These are phyloP conservation scores for Lachancea fermentati DNA, from an alignment of 805 yeast genomes.

Conservation along the genomic window DNA sequence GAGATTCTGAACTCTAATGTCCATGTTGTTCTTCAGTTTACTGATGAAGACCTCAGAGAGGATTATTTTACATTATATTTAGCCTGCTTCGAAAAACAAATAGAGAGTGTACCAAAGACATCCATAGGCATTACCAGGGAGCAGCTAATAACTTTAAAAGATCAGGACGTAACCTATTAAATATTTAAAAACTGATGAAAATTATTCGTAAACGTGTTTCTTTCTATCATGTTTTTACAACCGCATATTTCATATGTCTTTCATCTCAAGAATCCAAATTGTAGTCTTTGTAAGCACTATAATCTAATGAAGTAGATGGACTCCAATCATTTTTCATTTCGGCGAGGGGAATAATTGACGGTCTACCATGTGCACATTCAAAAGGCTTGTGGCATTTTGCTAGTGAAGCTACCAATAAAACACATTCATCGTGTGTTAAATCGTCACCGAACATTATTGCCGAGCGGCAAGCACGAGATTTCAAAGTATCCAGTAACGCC, in stretches of 20 bases:
- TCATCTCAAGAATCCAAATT: too few relatives aligned
- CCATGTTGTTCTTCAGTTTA: constrained; percentile 3
- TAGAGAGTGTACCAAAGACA: neutral
- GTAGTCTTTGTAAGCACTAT: too few relatives aligned
- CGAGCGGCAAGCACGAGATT: constrained; percentile 59
- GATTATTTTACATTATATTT: neutral
- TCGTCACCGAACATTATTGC: constrained; percentile 69
- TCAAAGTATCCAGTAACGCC: constrained; percentile 44
- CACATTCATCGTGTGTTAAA: constrained; percentile 41
- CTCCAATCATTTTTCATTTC: neutral
- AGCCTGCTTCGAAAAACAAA: neutral
- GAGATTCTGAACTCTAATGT: constrained; percentile 3
- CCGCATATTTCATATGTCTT: too few relatives aligned
- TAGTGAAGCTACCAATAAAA: constrained; percentile 38
- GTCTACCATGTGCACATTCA: constrained; percentile 84
- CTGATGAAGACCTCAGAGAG: neutral
- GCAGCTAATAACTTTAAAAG: neutral
- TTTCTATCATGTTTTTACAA: too few relatives aligned
- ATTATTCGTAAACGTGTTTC: too few relatives aligned
- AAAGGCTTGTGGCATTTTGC: constrained; percentile 54
- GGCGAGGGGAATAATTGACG: constrained; percentile 51
- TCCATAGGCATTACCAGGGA: neutral
- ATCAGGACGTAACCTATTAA: too few relatives aligned
- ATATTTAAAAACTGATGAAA: too few relatives aligned
- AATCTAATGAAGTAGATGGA: too few relatives aligned